These are phyloP conservation scores for Capronia epimyces DNA, from an alignment of 2,329 filamentous ascomycete genomes.

Conservation along the genomic window DNA sequence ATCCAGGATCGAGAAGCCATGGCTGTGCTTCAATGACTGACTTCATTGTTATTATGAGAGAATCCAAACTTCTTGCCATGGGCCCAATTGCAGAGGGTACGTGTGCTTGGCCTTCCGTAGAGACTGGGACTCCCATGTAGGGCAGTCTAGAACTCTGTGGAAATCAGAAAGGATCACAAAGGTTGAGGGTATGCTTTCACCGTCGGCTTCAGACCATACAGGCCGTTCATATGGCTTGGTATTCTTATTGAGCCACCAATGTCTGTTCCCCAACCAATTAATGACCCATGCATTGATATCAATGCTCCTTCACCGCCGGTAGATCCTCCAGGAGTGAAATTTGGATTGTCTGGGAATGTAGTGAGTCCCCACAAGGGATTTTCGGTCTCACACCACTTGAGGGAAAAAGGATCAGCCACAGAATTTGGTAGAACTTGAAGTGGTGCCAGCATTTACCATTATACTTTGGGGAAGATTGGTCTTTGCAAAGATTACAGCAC, in stretches of 20 bases:
- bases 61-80: conserved; percentile 49
- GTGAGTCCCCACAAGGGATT: conserved; percentile 51
- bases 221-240: conserved; percentile 44
- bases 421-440: too few species aligned
- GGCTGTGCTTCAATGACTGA: conserved; percentile 40
- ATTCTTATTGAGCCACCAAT: conserved; percentile 50
- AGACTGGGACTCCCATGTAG: conserved; percentile 55
- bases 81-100: conserved; percentile 60
- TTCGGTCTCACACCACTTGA: conserved; percentile 51
- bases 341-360: conserved; percentile 41
- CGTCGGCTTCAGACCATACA: conserved; percentile 48
- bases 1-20: conserved; percentile 53
- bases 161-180: conserved; percentile 19
- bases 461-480: conserved; percentile 50
- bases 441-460: too few species aligned
- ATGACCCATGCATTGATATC: conserved; percentile 39
- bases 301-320: conserved; percentile 43
- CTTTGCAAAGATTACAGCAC: conserved; percentile 51
- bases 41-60: conserved; percentile 42
- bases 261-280: conserved; percentile 49
- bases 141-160: conserved; percentile 53
- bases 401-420: conserved; percentile 38
- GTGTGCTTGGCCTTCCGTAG: conserved; percentile 60
- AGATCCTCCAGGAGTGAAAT: conserved; percentile 46
- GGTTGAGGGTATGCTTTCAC: conserved; percentile 39